These are phyloP conservation scores for Phytopythium chamaehyphon DNA, from an alignment of 352 stramenopile species.

Conservation along the genomic window DNA sequence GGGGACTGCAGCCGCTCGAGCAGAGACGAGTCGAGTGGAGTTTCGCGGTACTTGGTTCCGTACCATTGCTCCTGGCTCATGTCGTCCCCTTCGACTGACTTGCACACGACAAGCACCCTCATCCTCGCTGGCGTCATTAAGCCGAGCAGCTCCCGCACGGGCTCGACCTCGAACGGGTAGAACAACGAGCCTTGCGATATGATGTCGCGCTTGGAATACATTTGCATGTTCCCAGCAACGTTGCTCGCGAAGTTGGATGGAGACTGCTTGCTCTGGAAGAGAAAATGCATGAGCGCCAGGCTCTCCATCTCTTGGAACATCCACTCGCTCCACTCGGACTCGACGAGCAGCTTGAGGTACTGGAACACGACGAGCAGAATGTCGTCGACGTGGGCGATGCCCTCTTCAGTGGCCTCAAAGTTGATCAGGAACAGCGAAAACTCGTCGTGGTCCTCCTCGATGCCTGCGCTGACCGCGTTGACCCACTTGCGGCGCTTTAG, in stretches of 20 bases:
- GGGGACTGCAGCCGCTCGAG: conserved; percentile 36
- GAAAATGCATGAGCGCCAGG: conserved; percentile 52
- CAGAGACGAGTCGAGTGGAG: conserved; percentile 19
- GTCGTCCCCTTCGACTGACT: conserved; percentile 54
- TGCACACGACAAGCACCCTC: conserved; percentile 64
- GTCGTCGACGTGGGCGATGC: conserved; percentile 56
- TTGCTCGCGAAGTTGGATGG: conserved; percentile 67
- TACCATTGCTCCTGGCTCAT: conserved; percentile 61
- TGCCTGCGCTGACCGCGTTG: conserved; percentile 56
- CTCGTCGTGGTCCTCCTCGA: conserved; percentile 66
- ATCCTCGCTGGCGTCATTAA: conserved; percentile 46
- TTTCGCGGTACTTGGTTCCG: conserved; percentile 51
- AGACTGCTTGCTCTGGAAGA: conserved; percentile 77
- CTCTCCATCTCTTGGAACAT: conserved; percentile 67
- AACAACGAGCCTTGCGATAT: conserved; percentile 57
- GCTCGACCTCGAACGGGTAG: conserved; percentile 55
- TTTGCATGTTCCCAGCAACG: conserved; percentile 62
- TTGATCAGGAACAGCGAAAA: conserved; percentile 65
- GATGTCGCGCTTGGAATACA: conserved; percentile 53
- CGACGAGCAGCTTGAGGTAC: conserved; percentile 55
- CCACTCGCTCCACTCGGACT: conserved; percentile 43
- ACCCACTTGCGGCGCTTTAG: conserved; percentile 83
- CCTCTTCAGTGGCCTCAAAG: conserved; percentile 60
- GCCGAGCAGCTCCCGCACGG: conserved; percentile 50
- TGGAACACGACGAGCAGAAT: conserved; percentile 61